Conservation (phyloP, 2,329 filamentous ascomycete species). For the Arthrobotrys entomopaga region DNA sequence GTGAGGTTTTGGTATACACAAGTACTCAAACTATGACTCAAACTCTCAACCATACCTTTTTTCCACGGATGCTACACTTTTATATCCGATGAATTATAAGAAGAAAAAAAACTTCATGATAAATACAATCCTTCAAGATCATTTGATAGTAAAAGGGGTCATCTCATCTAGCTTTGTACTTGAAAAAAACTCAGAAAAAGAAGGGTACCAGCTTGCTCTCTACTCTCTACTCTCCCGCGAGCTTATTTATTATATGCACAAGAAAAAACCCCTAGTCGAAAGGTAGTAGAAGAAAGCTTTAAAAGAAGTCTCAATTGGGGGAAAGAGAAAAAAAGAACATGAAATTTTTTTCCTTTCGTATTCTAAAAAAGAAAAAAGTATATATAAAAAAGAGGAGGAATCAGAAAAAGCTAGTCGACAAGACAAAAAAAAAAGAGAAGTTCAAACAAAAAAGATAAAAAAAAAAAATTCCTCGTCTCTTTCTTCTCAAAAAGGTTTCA, state of each 20-base stretch:
- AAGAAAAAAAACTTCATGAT: too few relatives aligned
- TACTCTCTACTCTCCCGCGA: constrained; percentile 8
- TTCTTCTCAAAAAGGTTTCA: constrained; percentile 14
- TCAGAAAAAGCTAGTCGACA: background rate
- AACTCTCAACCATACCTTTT: too few relatives aligned
- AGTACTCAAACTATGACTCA: too few relatives aligned
- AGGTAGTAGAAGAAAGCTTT: too few relatives aligned
- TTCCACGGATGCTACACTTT: too few relatives aligned
- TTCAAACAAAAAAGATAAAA: background rate
- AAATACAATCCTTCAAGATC: too few relatives aligned
- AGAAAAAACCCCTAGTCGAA: constrained; percentile 5
- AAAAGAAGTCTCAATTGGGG: background rate
- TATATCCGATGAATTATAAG: too few relatives aligned
- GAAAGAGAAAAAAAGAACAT: constrained; percentile 15
- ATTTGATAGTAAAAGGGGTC: too few relatives aligned
- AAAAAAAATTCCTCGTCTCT: constrained; percentile 9
- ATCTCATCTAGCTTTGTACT: background rate
- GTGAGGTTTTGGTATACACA: too few relatives aligned
- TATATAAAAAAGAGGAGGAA: constrained; percentile 1
- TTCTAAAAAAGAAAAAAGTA: constrained; percentile 17
- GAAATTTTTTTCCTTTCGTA: constrained; percentile 22
- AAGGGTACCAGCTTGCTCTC: too few relatives aligned
- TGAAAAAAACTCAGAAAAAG: background rate
- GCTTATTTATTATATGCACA: constrained; percentile 24
- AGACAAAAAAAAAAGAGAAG: constrained; percentile 9